Conservation (phyloP, 805 yeast species). For the Hemisphaericaspora nanyangensis region DNA sequence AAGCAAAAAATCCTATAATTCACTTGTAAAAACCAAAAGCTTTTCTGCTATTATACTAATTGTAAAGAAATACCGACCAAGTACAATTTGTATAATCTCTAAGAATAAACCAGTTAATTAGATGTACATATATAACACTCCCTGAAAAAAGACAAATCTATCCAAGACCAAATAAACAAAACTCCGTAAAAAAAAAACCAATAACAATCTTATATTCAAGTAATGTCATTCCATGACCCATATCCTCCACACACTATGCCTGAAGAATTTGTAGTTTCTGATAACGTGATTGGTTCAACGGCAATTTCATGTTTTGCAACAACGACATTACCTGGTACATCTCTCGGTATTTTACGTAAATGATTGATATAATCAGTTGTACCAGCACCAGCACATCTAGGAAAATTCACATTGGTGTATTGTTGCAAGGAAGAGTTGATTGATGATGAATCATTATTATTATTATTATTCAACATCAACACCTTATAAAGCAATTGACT, state of each 20-base stretch:
- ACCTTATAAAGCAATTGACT: constrained; percentile 8
- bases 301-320: constrained; percentile 5
- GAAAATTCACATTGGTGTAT: not conserved
- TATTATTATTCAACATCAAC: constrained; percentile 2
- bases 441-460: not conserved
- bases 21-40: too few relatives aligned
- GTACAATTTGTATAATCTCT: too few relatives aligned
- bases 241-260: constrained; percentile 18
- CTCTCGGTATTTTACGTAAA: constrained; percentile 7
- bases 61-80: too few relatives aligned
- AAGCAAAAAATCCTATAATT: too few relatives aligned
- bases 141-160: too few relatives aligned
- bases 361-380: constrained; percentile 12
- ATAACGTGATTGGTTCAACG: constrained; percentile 5
- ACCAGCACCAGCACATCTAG: not conserved
- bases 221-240: constrained; percentile 14
- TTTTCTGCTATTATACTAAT: too few relatives aligned
- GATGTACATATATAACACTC: too few relatives aligned
- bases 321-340: not conserved
- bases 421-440: not conserved
- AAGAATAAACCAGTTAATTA: too few relatives aligned
- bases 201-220: too few relatives aligned
- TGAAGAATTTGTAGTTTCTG: constrained; percentile 17
- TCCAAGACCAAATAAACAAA: too few relatives aligned
- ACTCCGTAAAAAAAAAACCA: too few relatives aligned